A percentile compares a stretch with the other conserved stretches of the same genome.
phyloP scores from a whole-genome alignment of 2,329 filamentous ascomycete genomes.

The Ophiostoma pallidulum region DNA sequence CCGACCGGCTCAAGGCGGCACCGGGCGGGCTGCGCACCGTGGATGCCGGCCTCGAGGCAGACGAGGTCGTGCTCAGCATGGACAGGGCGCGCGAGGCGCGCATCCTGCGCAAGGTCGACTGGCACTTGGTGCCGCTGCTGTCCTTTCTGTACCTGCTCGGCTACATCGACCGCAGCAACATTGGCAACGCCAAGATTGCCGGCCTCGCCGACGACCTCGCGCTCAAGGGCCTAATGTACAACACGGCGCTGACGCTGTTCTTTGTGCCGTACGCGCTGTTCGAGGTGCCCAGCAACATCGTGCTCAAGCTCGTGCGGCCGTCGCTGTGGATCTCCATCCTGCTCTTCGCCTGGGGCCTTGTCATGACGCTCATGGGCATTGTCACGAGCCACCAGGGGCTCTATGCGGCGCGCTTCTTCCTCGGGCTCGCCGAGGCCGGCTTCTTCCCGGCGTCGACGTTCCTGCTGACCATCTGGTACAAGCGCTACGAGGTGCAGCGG shows the following conservation, averaged over 20 bases:
- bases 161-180: slow-evolving; percentile 16
- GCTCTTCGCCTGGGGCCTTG: slow-evolving; percentile 36
- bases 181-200: slow-evolving; percentile 16
- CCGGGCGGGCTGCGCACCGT: slow-evolving; percentile 9
- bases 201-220: slow-evolving; percentile 11
- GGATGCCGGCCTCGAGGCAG: slow-evolving; percentile 8
- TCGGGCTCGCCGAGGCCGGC: slow-evolving; percentile 38
- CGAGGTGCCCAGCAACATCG: slow-evolving; percentile 33
- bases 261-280: slow-evolving; percentile 17
- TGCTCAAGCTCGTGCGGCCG: slow-evolving; percentile 31
- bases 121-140: slow-evolving; percentile 11
- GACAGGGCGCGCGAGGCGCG: slow-evolving; percentile 9
- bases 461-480: slow-evolving; percentile 12
- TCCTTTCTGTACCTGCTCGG: slow-evolving; percentile 15
- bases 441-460: slow-evolving; percentile 29
- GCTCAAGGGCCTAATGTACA: slow-evolving; percentile 13
- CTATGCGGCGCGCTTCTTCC: slow-evolving; percentile 33
- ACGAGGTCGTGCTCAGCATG: slow-evolving; percentile 4
- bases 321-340: slow-evolving; percentile 29
- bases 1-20: not conserved
- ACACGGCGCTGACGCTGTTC: slow-evolving; percentile 16
- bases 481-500: slow-evolving; percentile 11
- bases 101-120: slow-evolving; percentile 14
- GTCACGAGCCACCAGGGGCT: slow-evolving; percentile 31
- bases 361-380: slow-evolving; percentile 38